Evolutionary conservation across 441 rosid species (phyloP), one percentile per base, ranked within the genome.

Genomic region (Rhodomyrtus psidioides): DNA sequence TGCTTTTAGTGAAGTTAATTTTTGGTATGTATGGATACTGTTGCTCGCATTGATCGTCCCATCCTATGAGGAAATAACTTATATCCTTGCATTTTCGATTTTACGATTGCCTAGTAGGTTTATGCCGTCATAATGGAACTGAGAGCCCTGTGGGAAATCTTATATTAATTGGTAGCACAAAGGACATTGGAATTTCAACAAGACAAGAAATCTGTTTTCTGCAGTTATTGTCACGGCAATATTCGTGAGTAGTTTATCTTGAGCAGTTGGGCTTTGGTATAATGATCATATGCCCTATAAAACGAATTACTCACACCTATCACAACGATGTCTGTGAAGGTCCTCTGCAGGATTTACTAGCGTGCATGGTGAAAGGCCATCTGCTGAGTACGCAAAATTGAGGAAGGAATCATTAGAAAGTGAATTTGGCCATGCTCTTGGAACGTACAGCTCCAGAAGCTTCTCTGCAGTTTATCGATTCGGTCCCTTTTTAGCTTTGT

Each of bases 371-470:
- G 98, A 91, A 89, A 93, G 94, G 89, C 98, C 98, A 44, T 94
- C 99, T 17, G 93, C 93, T 9, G 95, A 95, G 89, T 96, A 97
- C 86, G 98, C 99, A 60, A 97, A 94, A 89, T 87, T 92, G 93
- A 93, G 99, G 91, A 97, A 95, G 93, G 98, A 97, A 90, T 96
- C 97, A 51, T 94, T 97, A 75, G 99, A 96, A 91, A 95, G 94
- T 85, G 96, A 97, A 91, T 96, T 97, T 88, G 96, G 96, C 59
- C 92, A 90, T 59, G 93, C 94, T 86, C 95, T 96, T 82, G 97
- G 96, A 87, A 89, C 90, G 39, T 88, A 93, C 87, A 93, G 95
- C 90, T 93, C 98, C 82, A 92, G 93, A 88, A 90, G 93, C 85
- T 90, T 90, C 58, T 95, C 98, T 27, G 87, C 90, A 82, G 88